Evolutionary conservation across 73 alveolate genomes (phyloP), one percentile per base, ranked within the genome.

Genomic region (Vitrella brassicaformis): DNA sequence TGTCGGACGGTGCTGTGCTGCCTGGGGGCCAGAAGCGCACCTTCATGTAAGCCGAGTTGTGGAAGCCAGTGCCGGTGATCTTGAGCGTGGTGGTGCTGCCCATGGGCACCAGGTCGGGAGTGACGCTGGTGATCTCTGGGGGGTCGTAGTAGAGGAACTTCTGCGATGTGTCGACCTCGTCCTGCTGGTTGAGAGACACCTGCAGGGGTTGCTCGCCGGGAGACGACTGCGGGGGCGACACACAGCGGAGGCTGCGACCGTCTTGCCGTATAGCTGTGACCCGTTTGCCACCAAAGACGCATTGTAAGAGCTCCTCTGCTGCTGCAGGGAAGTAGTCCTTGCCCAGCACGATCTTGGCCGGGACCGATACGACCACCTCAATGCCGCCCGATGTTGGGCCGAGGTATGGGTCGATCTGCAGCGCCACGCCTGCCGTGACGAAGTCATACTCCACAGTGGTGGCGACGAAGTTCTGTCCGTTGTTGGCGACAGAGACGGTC

Each of bases 21-120:
- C n/a, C n/a, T n/a, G n/a, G n/a, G n/a, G n/a, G n/a, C n/a, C 81
- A 73, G 66, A 74, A 74, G 47, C 81, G 81, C 14, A 74, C 74
- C 45, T 31, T 74, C 70, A 74, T 26, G 64, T 74, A 74, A 74
- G 65, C 66, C 30, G 81, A 66, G 69, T 74, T 74, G 81, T 66
- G 65, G 74, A 74, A 74, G 25, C 81, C 81, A 25, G 65, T 28
- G 47, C 81, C 81, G 65, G 28, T 14, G 30, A 31, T 26, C 8
- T 26, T 28, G 0, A 39, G 8, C 47, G 1, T 31, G 66, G 19
- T 22, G 18, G n/a, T n/a, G n/a, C 67, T 47, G 67, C 7, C 7
- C 67, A 19, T 27, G 28, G 25, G 67, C 28, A 47, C 67, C 19
- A 4, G 7, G 7, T 0, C 27, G 0, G 28, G 1, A 47, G n/a